A percentile compares a stretch with the other conserved stretches of the same genome.
Evolutionary conservation across 495 filamentous ascomycete genomes (phyloP).

Genomic region (Pyronema domesticum): DNA sequence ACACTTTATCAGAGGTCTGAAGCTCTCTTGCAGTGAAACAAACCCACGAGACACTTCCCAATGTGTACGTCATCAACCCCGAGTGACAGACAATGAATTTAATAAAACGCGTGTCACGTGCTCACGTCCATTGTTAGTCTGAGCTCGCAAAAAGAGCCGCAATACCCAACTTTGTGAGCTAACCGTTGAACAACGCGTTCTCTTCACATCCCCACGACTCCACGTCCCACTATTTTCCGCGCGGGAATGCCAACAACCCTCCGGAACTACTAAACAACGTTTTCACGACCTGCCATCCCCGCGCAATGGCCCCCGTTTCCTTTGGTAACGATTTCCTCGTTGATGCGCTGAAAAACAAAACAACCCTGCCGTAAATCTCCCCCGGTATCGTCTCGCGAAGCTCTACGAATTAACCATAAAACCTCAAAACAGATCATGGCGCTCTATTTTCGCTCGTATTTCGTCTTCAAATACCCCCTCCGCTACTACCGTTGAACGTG

Average conservation of each 20-base stretch:
- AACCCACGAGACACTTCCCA: no score
- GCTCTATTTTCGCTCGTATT: constrained; percentile 20
- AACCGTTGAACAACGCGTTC: background rate
- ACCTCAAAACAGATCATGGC: constrained; percentile 17
- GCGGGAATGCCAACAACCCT: background rate
- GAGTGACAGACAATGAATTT: background rate
- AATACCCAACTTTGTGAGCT: background rate
- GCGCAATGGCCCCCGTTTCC: constrained; percentile 18
- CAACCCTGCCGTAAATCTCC: constrained; percentile 16
- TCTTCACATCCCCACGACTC: background rate
- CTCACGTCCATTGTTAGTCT: background rate
- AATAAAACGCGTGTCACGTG: background rate
- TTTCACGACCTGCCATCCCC: background rate
- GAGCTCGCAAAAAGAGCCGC: background rate
- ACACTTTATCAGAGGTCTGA: no score
- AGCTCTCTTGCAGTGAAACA: no score
- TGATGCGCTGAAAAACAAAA: constrained; percentile 22
- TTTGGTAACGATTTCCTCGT: constrained; percentile 22
- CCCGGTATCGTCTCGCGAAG: background rate
- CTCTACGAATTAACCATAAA: background rate
- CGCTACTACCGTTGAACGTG: constrained; percentile 6
- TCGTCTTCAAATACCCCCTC: constrained; percentile 16
- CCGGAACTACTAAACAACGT: background rate
- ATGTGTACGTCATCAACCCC: no score
- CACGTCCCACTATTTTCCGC: background rate